Evolutionary conservation across 371 early-diverging fungal genomes (phyloP), one percentile per base, ranked within the genome.

Genomic region (Dinochytrium kinnereticum): DNA sequence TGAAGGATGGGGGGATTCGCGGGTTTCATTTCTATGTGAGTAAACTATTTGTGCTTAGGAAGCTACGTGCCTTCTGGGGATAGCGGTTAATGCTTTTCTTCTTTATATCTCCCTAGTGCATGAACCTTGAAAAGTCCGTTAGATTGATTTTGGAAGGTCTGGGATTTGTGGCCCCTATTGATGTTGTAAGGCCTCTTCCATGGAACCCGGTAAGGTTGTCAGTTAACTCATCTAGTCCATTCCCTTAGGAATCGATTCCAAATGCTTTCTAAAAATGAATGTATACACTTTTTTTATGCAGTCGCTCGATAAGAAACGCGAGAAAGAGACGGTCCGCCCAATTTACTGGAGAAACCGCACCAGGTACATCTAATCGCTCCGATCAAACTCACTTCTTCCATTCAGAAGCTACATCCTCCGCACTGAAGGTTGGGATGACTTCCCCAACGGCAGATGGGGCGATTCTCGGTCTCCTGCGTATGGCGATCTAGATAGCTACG

Each of bases 391-490:
- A n/a, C n/a, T n/a, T n/a, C n/a, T n/a, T n/a, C 24, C 90, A n/a
- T n/a, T n/a, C n/a, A n/a, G 92, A 76, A 93, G 93, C 77, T 97
- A 98, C 85, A 91, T 97, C 72, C 82, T 90, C 66, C 92, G 97
- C 68, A 98, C 98, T 1, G 95, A 95, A 75, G 84, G 90, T 28
- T 98, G 98, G 98, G 98, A 98, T 83, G 98, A 97, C 76, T 98
- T 95, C 79, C 98, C 97, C 31, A 98, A 98, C 80, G 98, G 98
- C 44, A 91, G 98, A 59, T 98, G 98, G 98, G 98, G 98, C 44
- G 97, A 97, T 77, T 90, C 96, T 26, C 88, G 97, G 19, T 97
- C 97, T 5, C 85, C 84, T 36, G 95, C 97, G 13, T 98, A 91
- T 84, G 97, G 98, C 71, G 97, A 98, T 70, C 82, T 97, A 73